These are phyloP conservation scores for Pyricularia grisea DNA, from an alignment of 2,329 filamentous ascomycete species.

Conservation along the genomic window DNA sequence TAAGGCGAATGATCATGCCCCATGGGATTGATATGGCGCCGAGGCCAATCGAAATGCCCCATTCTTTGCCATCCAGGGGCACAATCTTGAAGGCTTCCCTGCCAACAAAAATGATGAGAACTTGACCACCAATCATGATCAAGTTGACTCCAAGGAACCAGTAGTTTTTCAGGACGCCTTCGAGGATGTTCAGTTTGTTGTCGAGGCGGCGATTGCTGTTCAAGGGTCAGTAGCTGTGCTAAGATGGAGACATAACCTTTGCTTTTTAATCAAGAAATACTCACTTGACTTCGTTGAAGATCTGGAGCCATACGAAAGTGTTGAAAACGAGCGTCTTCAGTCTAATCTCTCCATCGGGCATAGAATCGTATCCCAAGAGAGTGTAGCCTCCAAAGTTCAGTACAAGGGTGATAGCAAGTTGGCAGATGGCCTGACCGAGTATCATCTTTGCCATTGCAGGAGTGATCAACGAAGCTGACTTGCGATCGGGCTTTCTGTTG, in stretches of 20 bases:
- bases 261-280: background rate
- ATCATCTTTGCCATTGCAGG: slow-evolving; percentile 99
- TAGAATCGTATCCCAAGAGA: slow-evolving; percentile 40
- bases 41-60: slow-evolving; percentile 73
- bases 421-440: slow-evolving; percentile 81
- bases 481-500: slow-evolving; percentile 59
- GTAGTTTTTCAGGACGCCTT: slow-evolving; percentile 67
- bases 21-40: slow-evolving; percentile 68
- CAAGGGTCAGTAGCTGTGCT: background rate
- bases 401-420: slow-evolving; percentile 70
- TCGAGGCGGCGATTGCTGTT: slow-evolving; percentile 69
- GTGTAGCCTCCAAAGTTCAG: slow-evolving; percentile 60
- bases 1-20: slow-evolving; percentile 60
- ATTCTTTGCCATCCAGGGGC: slow-evolving; percentile 57
- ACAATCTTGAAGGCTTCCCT: slow-evolving; percentile 63
- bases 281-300: slow-evolving; percentile 57
- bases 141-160: slow-evolving; percentile 76
- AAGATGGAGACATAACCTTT: background rate
- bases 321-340: slow-evolving; percentile 56
- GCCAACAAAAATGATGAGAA: slow-evolving; percentile 78
- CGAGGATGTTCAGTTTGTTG: slow-evolving; percentile 82
- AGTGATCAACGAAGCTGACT: slow-evolving; percentile 59
- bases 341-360: slow-evolving; percentile 5
- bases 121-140: slow-evolving; percentile 75
- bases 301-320: slow-evolving; percentile 64